Conservation (phyloP, 768 basidiomycete species). For the Pulveroboletus sp. region DNA sequence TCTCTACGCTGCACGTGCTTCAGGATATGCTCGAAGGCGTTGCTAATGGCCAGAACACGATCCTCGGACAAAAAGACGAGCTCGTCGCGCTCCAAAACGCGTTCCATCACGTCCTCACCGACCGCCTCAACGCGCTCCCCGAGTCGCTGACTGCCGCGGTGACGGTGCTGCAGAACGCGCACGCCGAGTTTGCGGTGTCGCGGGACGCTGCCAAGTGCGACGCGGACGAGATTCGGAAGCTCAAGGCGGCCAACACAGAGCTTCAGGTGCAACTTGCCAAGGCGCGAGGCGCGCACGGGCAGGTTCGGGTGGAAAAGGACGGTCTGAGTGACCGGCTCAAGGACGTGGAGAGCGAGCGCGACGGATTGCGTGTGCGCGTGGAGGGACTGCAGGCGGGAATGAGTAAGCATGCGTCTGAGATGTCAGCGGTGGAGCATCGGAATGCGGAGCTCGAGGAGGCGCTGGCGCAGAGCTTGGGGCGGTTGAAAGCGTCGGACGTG, state of each 20-base stretch:
- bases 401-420: constrained; percentile 43
- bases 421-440: constrained; percentile 43
- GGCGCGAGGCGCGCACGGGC: constrained; percentile 72
- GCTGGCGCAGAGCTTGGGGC: constrained; percentile 64
- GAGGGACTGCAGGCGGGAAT: constrained; percentile 49
- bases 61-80: constrained; percentile 46
- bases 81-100: constrained; percentile 47
- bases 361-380: constrained; percentile 51
- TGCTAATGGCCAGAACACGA: constrained; percentile 45
- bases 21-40: constrained; percentile 49
- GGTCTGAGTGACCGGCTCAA: constrained; percentile 58
- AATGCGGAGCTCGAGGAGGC: constrained; percentile 68
- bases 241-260: constrained; percentile 53
- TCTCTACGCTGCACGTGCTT: constrained; percentile 41
- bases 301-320: constrained; percentile 81
- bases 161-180: constrained; percentile 53
- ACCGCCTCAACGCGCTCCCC: constrained; percentile 57
- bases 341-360: constrained; percentile 61
- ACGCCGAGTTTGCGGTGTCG: constrained; percentile 58
- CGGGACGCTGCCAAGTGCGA: constrained; percentile 58
- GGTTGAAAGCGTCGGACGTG: constrained; percentile 71
- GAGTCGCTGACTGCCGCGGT: constrained; percentile 52
- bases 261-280: constrained; percentile 70
- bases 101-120: constrained; percentile 49
- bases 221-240: constrained; percentile 63